phyloP scores from a whole-genome alignment of 768 basidiomycete genomes.

The Tulasnella sp. region DNA sequence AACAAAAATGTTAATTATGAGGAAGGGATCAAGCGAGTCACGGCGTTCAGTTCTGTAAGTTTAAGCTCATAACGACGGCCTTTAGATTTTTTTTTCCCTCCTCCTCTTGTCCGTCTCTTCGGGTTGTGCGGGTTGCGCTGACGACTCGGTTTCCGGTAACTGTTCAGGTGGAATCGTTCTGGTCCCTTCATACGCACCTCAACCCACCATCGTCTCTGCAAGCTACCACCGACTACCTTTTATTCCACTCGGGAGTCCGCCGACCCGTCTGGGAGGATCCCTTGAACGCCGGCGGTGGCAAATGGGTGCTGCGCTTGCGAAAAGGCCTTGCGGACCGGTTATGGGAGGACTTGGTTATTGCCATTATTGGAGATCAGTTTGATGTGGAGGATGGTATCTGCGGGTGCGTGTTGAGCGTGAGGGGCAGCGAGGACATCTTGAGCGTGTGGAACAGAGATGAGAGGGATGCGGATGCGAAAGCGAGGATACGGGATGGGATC shows the following conservation, averaged over 20 bases:
- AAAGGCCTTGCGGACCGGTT: constrained; percentile 88
- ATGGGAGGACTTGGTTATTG: constrained; percentile 86
- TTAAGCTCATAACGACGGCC: not conserved
- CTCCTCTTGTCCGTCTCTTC: not conserved
- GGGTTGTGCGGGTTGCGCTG: not conserved
- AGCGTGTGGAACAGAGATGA: constrained; percentile 89
- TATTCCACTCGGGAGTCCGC: constrained; percentile 81
- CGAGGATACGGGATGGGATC: constrained; percentile 78
- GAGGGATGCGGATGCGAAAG: constrained; percentile 67
- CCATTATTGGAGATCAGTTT: constrained; percentile 87
- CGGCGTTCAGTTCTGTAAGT: constrained; percentile 81
- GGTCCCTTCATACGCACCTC: constrained; percentile 91
- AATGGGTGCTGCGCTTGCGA: constrained; percentile 90
- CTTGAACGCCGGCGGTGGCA: constrained; percentile 79
- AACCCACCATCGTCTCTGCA: constrained; percentile 75
- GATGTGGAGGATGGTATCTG: constrained; percentile 63
- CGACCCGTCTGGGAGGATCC: constrained; percentile 97
- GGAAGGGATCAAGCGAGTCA: constrained; percentile 90
- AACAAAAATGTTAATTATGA: constrained; percentile 88
- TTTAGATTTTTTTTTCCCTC: not conserved
- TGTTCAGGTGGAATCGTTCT: constrained; percentile 84
- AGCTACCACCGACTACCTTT: constrained; percentile 90
- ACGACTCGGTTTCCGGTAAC: not conserved
- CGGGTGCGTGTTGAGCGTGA: constrained; percentile 90
- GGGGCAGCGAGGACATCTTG: constrained; percentile 91